Base-by-base conservation (phyloP, 2,329 filamentous ascomycete species). In the Alternaria postmessia region DNA sequence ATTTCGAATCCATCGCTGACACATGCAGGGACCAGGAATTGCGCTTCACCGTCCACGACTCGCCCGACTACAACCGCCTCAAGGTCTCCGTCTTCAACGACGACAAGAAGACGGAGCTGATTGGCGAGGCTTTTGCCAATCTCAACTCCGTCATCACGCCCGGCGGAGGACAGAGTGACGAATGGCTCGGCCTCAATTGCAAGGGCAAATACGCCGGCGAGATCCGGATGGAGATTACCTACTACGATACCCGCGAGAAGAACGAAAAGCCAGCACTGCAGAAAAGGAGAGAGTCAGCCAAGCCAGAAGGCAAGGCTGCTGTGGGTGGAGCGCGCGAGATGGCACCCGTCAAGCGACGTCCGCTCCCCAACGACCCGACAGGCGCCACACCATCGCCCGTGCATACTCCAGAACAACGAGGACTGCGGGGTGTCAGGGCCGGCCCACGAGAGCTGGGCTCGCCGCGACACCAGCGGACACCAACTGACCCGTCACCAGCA, bases 81-180 rank as follows among this genome's bases (percentile, higher is more conserved):
- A 99, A 99, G 78, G 86, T 98, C 16, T 97, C 94, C 3, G 88
- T 98, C 6, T 99, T 99, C 82, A 97, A 97, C 76, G 95, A 99
- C 73, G 95, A 99, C 81, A 98, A 97, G 83, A 96, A 91, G 82
- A 98, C 94, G 0, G 95, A 99, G 68, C 80, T 99, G 66, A 97
- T 99, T 71, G 95, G 95, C 66, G 95, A 99, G 80, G 89, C 92
- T 7, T 97, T 92, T 90, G 87, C 98, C 59, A 91, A 92, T 73
- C 84, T 99, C 61, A 88, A 89, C 68, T 86, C 88, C 68, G 91
- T 99, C 70, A 87, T 99, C 64, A 85, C 94, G 20, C 84, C 89
- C 2, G 94, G 95, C 48, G 95, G 95, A 49, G 94, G 95, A n/a
- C 93, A 97, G 80, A 93, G 87, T 74, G 95, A 99, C 79, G 84